Percentiles rank a stretch among this genome's conserved stretches.
These are phyloP conservation scores for Russula sp. DNA, from an alignment of 768 basidiomycete species.

Conservation along the genomic window DNA sequence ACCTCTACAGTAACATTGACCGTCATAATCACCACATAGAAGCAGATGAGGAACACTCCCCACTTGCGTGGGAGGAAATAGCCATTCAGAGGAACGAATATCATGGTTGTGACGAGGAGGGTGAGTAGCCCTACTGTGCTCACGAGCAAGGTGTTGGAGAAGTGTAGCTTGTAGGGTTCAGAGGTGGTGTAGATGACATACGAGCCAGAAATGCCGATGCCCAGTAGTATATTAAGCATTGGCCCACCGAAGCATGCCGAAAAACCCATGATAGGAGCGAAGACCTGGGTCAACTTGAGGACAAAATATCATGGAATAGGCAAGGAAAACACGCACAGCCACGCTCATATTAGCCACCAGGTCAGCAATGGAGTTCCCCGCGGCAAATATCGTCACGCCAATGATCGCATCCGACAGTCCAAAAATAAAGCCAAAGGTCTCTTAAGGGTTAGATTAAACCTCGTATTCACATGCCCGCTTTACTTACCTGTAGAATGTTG, in stretches of 20 bases:
- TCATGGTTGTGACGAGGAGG: constrained; percentile 65
- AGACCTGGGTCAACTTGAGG: constrained; percentile 39
- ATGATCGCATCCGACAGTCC: constrained; percentile 97
- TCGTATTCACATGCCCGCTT: background rate
- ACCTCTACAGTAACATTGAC: constrained; percentile 78
- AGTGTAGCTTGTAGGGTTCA: constrained; percentile 62
- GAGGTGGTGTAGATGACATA: constrained; percentile 65
- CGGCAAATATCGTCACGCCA: constrained; percentile 91
- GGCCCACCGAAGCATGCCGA: constrained; percentile 92
- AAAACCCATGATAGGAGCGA: constrained; percentile 91
- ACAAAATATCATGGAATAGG: background rate
- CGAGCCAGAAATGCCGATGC: constrained; percentile 86
- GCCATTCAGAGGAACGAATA: constrained; percentile 80
- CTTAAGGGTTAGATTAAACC: background rate
- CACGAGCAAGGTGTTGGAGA: constrained; percentile 78
- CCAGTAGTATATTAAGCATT: constrained; percentile 87
- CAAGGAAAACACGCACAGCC: constrained; percentile 45
- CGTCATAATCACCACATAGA: constrained; percentile 70
- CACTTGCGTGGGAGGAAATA: constrained; percentile 74
- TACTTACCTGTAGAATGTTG: constrained; percentile 67
- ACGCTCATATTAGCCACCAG: constrained; percentile 96
- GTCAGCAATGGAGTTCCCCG: constrained; percentile 95
- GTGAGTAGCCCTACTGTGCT: constrained; percentile 75
- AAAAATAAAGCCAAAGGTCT: constrained; percentile 92
- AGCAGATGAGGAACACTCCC: constrained; percentile 71